These are phyloP conservation scores for Salmacisia buchloeana DNA, from an alignment of 1,284 basidiomycete genomes.

Conservation along the genomic window DNA sequence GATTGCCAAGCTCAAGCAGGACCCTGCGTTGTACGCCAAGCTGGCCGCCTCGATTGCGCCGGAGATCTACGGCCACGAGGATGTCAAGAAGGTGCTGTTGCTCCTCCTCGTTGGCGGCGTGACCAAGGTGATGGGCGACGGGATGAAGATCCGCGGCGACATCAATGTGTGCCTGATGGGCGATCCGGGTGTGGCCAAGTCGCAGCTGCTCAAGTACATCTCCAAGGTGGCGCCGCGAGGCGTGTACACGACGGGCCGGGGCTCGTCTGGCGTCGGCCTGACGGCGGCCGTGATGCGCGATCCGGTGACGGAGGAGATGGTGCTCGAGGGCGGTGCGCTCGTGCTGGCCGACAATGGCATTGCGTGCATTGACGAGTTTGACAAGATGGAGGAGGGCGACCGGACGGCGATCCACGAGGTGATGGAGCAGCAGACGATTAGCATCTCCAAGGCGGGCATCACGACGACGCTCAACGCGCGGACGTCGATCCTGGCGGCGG, in stretches of 20 bases:
- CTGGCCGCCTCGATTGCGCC: conserved; percentile 78
- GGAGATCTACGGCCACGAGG: conserved; percentile 95
- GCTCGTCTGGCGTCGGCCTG: conserved; percentile 94
- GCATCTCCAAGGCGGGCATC: conserved; percentile 98
- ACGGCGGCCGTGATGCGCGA: conserved; percentile 99
- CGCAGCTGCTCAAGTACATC: conserved; percentile 95
- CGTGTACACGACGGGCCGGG: conserved; percentile 96
- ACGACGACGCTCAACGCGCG: conserved; percentile 98
- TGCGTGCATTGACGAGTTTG: conserved; percentile 99
- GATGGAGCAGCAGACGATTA: conserved; percentile 99
- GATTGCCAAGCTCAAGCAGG: conserved; percentile 67
- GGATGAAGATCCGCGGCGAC: conserved; percentile 98
- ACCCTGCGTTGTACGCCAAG: conserved; percentile 73
- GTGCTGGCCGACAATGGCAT: conserved; percentile 99
- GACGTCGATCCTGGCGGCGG: conserved; percentile 94
- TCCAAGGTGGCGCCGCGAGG: conserved; percentile 96
- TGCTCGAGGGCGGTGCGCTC: conserved; percentile 94
- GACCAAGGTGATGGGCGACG: conserved; percentile 87
- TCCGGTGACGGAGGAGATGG: conserved; percentile 99
- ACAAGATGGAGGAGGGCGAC: conserved; percentile 99
- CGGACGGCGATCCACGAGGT: conserved; percentile 99
- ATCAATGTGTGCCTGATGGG: conserved; percentile 98
- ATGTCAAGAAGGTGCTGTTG: conserved; percentile 96
- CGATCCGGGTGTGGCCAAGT: conserved; percentile 99
- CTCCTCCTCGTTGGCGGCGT: conserved; percentile 91